Conservation (phyloP, 495 filamentous ascomycete genomes). For the Aspergillus panamensis region DNA sequence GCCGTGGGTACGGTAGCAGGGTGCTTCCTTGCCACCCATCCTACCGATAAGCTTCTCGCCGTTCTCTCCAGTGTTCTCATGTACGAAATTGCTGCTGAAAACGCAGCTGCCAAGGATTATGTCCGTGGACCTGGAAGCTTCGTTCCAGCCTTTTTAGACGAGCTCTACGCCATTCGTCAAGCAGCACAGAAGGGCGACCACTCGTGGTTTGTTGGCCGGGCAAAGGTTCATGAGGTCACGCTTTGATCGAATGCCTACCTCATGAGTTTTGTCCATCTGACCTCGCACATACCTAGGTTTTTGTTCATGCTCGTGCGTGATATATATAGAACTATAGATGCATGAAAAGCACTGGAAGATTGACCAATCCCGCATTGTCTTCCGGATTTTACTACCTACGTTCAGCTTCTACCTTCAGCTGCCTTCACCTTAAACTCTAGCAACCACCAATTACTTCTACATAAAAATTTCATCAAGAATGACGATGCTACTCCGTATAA, state of each 20-base stretch:
- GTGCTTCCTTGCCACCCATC: conserved; percentile 60
- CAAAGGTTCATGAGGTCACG: conserved; percentile 49
- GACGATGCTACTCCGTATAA: too few relatives aligned
- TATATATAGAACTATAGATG: too few relatives aligned
- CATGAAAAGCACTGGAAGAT: background rate
- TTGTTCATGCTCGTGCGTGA: too few relatives aligned
- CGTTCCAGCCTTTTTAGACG: conserved; percentile 80
- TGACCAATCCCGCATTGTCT: too few relatives aligned
- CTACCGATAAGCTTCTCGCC: conserved; percentile 60
- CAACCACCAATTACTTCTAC: too few relatives aligned
- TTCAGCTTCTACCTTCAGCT: too few relatives aligned
- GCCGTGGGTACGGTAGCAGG: conserved; percentile 78
- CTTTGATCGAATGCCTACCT: conserved; percentile 20
- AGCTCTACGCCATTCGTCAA: conserved; percentile 52
- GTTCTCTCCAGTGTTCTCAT: conserved; percentile 69
- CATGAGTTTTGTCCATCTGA: background rate
- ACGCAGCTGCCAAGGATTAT: conserved; percentile 56
- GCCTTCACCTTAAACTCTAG: too few relatives aligned
- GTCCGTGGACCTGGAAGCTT: conserved; percentile 85
- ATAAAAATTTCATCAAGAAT: too few relatives aligned
- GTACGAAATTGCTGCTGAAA: conserved; percentile 84
- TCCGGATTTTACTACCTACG: too few relatives aligned
- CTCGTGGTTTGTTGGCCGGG: conserved; percentile 51
- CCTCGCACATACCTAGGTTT: conserved; percentile 2
- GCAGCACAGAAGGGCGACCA: conserved; percentile 45